Conservation (phyloP, 2,329 filamentous ascomycete genomes). For the Endothia cerciana region DNA sequence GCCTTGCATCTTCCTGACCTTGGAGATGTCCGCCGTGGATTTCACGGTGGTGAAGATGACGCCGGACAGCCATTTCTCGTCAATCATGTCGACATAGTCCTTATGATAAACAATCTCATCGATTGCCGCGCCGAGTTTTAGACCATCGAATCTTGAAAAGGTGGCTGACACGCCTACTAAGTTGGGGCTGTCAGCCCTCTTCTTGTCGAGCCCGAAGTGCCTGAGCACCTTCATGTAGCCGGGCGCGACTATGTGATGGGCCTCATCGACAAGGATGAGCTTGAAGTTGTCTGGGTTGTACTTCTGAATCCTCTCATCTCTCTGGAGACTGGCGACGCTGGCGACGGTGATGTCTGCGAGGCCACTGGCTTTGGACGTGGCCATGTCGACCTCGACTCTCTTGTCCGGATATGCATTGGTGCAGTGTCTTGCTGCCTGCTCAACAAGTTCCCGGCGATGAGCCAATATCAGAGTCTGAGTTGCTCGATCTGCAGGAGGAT, state of each 20-base stretch:
- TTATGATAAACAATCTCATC: constrained; percentile 97
- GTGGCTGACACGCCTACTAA: constrained; percentile 87
- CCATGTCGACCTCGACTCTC: constrained; percentile 91
- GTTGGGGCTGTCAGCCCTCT: constrained; percentile 58
- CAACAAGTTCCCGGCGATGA: constrained; percentile 89
- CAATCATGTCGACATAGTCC: constrained; percentile 69
- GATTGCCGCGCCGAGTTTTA: constrained; percentile 80
- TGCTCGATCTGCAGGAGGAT: constrained; percentile 57
- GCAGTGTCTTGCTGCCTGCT: constrained; percentile 91
- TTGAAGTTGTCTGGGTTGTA: constrained; percentile 84
- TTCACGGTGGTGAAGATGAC: constrained; percentile 94
- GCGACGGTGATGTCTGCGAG: constrained; percentile 90
- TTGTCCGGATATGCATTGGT: constrained; percentile 77
- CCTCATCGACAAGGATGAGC: constrained; percentile 91
- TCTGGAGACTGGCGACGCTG: constrained; percentile 83
- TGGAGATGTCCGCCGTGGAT: constrained; percentile 77
- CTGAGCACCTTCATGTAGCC: constrained; percentile 75
- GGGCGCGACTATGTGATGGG: constrained; percentile 90
- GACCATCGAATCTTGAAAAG: constrained; percentile 77
- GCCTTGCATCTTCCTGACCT: constrained; percentile 62
- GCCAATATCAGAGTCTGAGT: constrained; percentile 87
- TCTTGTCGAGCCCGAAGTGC: constrained; percentile 71
- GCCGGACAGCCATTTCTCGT: constrained; percentile 87
- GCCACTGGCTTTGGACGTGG: constrained; percentile 73
- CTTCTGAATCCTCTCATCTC: constrained; percentile 75